A percentile compares a stretch with the other conserved stretches of the same genome.
Evolutionary conservation across 1,284 basidiomycete species (phyloP).

Genomic region (Rhodotorula sp.): DNA sequence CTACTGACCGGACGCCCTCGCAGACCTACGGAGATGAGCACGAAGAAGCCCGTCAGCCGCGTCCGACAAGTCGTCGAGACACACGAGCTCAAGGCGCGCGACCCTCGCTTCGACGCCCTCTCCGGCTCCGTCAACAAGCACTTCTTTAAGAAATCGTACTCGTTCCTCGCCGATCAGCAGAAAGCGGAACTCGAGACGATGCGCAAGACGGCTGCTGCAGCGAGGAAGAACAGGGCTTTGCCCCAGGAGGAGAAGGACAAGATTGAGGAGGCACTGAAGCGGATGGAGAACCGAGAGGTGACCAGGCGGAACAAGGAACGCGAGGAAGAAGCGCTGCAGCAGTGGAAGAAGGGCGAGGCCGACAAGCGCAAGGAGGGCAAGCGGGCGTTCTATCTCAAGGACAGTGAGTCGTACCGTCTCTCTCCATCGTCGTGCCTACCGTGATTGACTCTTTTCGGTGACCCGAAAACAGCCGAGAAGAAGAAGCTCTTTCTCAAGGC

Average conservation of each 20-base stretch:
- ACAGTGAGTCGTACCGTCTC: conserved; percentile 56
- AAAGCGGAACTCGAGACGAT: conserved; percentile 61
- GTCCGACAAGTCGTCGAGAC: conserved; percentile 68
- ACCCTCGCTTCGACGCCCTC: conserved; percentile 81
- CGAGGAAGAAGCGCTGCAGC: conserved; percentile 57
- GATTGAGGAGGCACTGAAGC: conserved; percentile 67
- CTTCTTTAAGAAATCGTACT: conserved; percentile 72
- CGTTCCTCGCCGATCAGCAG: conserved; percentile 71
- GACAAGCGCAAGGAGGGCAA: conserved; percentile 74
- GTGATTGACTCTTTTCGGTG: too few species aligned
- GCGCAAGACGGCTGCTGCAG: conserved; percentile 65
- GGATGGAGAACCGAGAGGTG: conserved; percentile 66
- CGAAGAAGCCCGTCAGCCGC: conserved; percentile 81
- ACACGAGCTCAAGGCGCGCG: conserved; percentile 67
- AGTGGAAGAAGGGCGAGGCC: conserved; percentile 65
- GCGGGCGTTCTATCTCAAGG: conserved; percentile 81
- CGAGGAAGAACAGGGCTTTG: conserved; percentile 64
- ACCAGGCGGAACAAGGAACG: conserved; percentile 55
- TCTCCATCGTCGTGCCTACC: neutral
- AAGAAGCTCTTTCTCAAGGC: conserved; percentile 41
- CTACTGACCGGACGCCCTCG: neutral
- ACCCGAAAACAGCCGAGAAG: conserved; percentile 32
- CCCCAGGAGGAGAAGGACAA: conserved; percentile 66
- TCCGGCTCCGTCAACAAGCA: conserved; percentile 66
- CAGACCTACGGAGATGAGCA: conserved; percentile 78